Conservation (phyloP, 2,329 filamentous ascomycete genomes). For the Colletotrichum salicis region DNA sequence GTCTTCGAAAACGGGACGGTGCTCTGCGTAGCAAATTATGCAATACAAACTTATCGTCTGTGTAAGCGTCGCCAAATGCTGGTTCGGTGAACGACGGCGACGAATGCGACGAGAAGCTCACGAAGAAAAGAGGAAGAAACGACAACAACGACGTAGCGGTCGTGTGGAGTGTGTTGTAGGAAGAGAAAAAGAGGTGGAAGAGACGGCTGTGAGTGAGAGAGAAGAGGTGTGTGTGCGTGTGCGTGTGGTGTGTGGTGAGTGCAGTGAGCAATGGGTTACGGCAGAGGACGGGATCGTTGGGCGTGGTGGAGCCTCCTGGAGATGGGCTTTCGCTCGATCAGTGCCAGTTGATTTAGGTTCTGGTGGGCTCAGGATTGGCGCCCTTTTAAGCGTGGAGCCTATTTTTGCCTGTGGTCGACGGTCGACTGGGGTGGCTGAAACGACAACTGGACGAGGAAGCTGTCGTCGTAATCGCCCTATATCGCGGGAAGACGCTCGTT, state of each 20-base stretch:
- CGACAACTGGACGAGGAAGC: conserved; percentile 13
- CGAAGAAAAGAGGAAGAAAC: not conserved
- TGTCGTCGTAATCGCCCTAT: conserved; percentile 1
- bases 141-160: not conserved
- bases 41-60: not conserved
- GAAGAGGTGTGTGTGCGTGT: conserved; percentile 14
- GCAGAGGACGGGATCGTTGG: conserved; percentile 35
- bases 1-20: conserved; percentile 24
- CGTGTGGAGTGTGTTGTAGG: conserved; percentile 10
- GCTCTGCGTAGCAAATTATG: conserved; percentile 2
- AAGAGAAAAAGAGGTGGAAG: conserved; percentile 19
- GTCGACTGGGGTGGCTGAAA: conserved; percentile 36
- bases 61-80: not conserved
- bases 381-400: conserved; percentile 36
- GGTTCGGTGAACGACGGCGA: not conserved
- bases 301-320: conserved; percentile 33
- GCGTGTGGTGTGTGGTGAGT: not conserved
- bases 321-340: conserved; percentile 35
- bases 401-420: conserved; percentile 35
- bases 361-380: conserved; percentile 36
- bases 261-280: conserved; percentile 16
- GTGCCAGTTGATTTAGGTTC: conserved; percentile 37
- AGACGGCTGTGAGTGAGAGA: conserved; percentile 25
- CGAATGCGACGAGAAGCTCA: not conserved
- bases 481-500: not conserved